Base-by-base conservation (phyloP, 2,329 filamentous ascomycete genomes). In the Xylariaceae sp. region DNA sequence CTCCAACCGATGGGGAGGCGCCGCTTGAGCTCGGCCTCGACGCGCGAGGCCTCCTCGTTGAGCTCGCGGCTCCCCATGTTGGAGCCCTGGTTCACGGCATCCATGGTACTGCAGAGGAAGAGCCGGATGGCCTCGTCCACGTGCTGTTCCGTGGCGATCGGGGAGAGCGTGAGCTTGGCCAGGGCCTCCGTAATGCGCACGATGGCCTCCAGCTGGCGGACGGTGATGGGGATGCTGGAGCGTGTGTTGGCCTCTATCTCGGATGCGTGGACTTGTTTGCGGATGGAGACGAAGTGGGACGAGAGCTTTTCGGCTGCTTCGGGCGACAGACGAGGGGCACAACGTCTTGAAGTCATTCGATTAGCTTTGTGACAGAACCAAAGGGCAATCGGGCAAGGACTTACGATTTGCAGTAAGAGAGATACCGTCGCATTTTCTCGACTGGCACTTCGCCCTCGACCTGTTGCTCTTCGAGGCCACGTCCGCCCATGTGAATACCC, bases 41-140 rank as follows among this genome's bases (percentile, higher is more conserved):
- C 78, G 53, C 87, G 88, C 50, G 74, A 73, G 5, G 87, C 85
- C 61, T 97, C 92, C 35, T 95, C 88, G 64, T 94, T 90, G 40
- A 97, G 70, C 64, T 97, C 90, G 47, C 87, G 83, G 56, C 82
- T 88, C 26, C 86, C 87, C 52, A 85, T 78, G 48, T 83, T 85
- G 51, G 85, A 83, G 44, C 89, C 90, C 55, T 94, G 88, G 43
- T 87, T 90, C 40, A 97, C 88, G 6, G 92, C 92, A 57, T 98
- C 90, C 92, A 98, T 97, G 41, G 92, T 98, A 3, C 83, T 89
- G 50, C 89, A 92, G 19, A 98, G 70, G 81, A 98, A 98, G 12
- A 98, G 76, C 0, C 92, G 83, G 55, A 98, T 98, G 2, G 92
- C 92, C 67, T 98, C 92, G 57, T 98, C 90, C 36, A 98, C 92